These are phyloP conservation scores for Penicillium verrucosum DNA, from an alignment of 2,329 filamentous ascomycete genomes.

Conservation along the genomic window DNA sequence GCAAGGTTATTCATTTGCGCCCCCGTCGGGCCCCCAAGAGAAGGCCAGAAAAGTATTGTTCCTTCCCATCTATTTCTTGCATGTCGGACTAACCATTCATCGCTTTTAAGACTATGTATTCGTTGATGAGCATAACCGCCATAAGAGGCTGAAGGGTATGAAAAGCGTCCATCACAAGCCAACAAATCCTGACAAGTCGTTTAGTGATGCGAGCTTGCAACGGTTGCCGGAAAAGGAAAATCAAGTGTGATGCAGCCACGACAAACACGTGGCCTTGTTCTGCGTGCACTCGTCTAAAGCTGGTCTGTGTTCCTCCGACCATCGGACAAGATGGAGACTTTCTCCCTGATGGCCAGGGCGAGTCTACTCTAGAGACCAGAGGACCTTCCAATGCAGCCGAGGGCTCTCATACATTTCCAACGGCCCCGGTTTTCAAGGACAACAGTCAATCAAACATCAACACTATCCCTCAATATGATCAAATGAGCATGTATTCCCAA, in stretches of 20 bases:
- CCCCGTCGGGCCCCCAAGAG: conserved; percentile 62
- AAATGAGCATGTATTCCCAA: conserved; percentile 40
- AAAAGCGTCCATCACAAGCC: not conserved
- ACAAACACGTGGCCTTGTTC: conserved; percentile 98
- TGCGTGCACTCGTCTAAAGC: conserved; percentile 84
- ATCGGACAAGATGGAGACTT: conserved; percentile 66
- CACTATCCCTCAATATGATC: conserved; percentile 44
- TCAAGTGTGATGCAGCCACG: conserved; percentile 95
- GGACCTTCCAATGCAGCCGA: conserved; percentile 43
- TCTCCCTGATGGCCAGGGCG: conserved; percentile 28
- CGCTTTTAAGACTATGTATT: conserved; percentile 87
- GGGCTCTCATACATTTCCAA: conserved; percentile 52
- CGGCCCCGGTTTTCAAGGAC: conserved; percentile 45
- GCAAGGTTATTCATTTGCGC: conserved; percentile 73
- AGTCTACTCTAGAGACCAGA: conserved; percentile 24
- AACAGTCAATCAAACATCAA: conserved; percentile 52
- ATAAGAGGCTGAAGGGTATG: conserved; percentile 90
- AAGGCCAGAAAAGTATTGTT: conserved; percentile 79
- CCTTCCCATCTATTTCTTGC: not conserved
- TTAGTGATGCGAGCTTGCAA: conserved; percentile 96
- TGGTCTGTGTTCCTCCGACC: conserved; percentile 87
- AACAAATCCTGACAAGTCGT: conserved; percentile 12
- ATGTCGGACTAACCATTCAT: conserved; percentile 7
- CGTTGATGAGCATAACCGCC: conserved; percentile 96
- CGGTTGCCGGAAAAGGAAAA: conserved; percentile 90